Percentiles rank a stretch among this genome's conserved stretches.
These are phyloP conservation scores for Ustilaginoidea virens DNA, from an alignment of 2,329 filamentous ascomycete genomes.

Conservation along the genomic window DNA sequence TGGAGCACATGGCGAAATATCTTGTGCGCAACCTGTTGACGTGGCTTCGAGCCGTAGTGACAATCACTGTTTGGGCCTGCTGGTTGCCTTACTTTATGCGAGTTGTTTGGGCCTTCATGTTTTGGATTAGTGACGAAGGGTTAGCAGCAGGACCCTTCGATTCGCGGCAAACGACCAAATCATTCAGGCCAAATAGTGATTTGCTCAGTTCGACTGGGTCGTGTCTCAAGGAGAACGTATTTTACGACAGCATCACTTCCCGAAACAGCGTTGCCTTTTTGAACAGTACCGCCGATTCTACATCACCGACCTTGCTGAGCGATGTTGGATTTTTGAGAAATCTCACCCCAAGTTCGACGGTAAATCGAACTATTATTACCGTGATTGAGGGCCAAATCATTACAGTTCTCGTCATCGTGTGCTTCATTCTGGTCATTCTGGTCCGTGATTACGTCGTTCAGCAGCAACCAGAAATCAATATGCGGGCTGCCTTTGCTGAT, in stretches of 20 bases:
- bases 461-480: conserved; percentile 85
- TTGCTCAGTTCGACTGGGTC: not conserved
- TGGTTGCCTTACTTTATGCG: conserved; percentile 84
- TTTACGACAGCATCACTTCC: conserved; percentile 9
- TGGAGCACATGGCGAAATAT: conserved; percentile 64
- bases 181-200: not conserved
- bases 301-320: conserved; percentile 32
- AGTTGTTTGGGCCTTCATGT: conserved; percentile 81
- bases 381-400: conserved; percentile 88
- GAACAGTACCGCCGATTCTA: conserved; percentile 4
- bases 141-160: conserved; percentile 20
- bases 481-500: conserved; percentile 50
- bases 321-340: conserved; percentile 41
- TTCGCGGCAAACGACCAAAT: conserved; percentile 1
- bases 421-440: conserved; percentile 91
- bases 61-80: conserved; percentile 75
- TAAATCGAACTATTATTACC: conserved; percentile 71
- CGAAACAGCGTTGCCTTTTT: conserved; percentile 6
- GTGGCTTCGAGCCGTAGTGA: conserved; percentile 65
- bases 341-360: conserved; percentile 49
- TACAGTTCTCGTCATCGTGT: conserved; percentile 77
- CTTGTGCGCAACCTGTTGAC: conserved; percentile 54
- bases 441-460: conserved; percentile 97
- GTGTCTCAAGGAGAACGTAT: conserved; percentile 3
- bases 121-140: conserved; percentile 82